phyloP scores from a whole-genome alignment of 78 protist species.

The Mastigamoeba balamuthi region DNA sequence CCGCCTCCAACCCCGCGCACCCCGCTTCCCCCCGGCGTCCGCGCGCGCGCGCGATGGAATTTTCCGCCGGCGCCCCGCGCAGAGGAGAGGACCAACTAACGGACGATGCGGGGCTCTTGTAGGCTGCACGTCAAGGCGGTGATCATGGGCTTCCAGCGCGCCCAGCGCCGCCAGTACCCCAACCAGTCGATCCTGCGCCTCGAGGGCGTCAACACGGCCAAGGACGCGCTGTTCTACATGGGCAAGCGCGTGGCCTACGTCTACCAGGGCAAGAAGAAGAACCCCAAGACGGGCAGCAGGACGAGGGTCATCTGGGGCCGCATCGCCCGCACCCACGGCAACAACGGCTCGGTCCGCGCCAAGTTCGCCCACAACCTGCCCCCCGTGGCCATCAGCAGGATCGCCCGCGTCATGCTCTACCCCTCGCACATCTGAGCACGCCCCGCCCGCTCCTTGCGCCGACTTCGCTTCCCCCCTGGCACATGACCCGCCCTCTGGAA shows the following conservation, averaged over 20 bases:
- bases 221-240: conserved; percentile 55
- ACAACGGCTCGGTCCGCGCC: conserved; percentile 76
- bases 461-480: too few relatives aligned
- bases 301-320: conserved; percentile 69
- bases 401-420: conserved; percentile 70
- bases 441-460: too few relatives aligned
- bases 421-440: conserved; percentile 53
- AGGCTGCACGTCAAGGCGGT: background rate
- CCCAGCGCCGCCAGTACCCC: conserved; percentile 34
- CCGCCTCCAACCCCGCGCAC: too few relatives aligned
- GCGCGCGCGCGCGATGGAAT: too few relatives aligned
- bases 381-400: conserved; percentile 57
- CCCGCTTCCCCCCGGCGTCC: too few relatives aligned
- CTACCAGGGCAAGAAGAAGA: conserved; percentile 44
- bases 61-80: too few relatives aligned
- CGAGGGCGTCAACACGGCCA: conserved; percentile 36
- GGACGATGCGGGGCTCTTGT: too few relatives aligned
- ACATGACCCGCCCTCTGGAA: too few relatives aligned
- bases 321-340: conserved; percentile 79
- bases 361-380: conserved; percentile 72
- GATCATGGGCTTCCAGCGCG: background rate
- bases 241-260: conserved; percentile 80
- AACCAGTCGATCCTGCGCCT: conserved; percentile 47
- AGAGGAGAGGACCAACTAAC: too few relatives aligned
- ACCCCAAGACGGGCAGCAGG: background rate